Evolutionary conservation across 169 alveolate genomes (phyloP), one percentile per base, ranked within the genome.

Genomic region (Eimeria sp.): DNA sequence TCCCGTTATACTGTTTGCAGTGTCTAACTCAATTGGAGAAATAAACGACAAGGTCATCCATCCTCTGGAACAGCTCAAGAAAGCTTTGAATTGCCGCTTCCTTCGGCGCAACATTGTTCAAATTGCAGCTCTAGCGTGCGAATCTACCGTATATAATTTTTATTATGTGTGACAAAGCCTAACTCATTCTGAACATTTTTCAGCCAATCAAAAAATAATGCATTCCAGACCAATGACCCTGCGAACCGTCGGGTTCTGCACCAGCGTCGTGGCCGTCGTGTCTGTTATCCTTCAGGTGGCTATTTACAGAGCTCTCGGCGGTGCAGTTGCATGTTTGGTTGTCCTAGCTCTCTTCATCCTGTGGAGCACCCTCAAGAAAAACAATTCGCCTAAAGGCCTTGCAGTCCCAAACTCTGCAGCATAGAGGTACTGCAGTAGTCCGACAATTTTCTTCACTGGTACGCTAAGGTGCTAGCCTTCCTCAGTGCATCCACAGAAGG

Each of bases 61-160:
- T 49, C 82, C 54, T 45, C 61, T 87, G 67, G 82, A 87, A 63
- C 43, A 18, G n/a, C 65, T 87, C 10, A 70, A 30, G 67, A 16
- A 87, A 47, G 61, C 78, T 16, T 40, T 87, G 67, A 87, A 43
- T 30, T 87, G 93, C 82, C 93, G 93, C 83, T 87, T 87, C 65
- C 93, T 87, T 87, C 51, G 93, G 82, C 78, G 93, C 16, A 87
- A 87, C 72, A 27, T 87, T 63, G 51, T 87, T 10, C 93, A 87
- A 43, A 43, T 87, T 34, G 82, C 93, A 10, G 14, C 34, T 7
- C 22, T 87, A 58, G 67, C 65, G 11, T 87, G 93, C 83, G 93
- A 87, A 25, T 87, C 93, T 22, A 63, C 82, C 61, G 65, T 87
- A 47, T 61, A 61, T 14, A 63, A 30, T n/a, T 87, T 87, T 45